These are phyloP conservation scores for Aschersonia sp. DNA, from an alignment of 2,329 filamentous ascomycete genomes.

Conservation along the genomic window DNA sequence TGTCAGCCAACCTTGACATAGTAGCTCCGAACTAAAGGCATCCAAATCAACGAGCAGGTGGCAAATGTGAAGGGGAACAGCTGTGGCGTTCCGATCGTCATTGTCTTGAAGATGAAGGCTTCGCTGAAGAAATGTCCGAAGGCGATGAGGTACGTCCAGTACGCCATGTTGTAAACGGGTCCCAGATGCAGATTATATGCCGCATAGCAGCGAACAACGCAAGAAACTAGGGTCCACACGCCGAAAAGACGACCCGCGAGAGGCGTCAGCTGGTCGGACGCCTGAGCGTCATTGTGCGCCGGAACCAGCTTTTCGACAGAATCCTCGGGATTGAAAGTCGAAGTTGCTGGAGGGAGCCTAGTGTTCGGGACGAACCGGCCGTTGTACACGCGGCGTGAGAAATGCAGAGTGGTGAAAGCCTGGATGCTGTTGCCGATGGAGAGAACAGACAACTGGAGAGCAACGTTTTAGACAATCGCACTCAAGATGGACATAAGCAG, in stretches of 20 bases:
- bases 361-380: conserved; percentile 41
- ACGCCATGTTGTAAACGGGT: conserved; percentile 61
- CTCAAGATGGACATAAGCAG: neutral
- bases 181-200: conserved; percentile 66
- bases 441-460: conserved; percentile 57
- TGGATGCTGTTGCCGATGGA: conserved; percentile 78
- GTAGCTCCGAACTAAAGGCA: conserved; percentile 50
- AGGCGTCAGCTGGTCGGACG: conserved; percentile 50
- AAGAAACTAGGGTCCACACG: conserved; percentile 72
- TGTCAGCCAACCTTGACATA: conserved; percentile 39
- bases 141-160: conserved; percentile 72
- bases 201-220: conserved; percentile 66
- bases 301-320: conserved; percentile 35
- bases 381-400: conserved; percentile 78
- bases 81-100: conserved; percentile 45
- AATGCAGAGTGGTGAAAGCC: conserved; percentile 65
- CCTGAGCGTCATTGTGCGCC: conserved; percentile 28
- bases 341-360: conserved; percentile 23
- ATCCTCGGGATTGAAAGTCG: conserved; percentile 34
- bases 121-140: conserved; percentile 67
- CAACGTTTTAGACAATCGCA: neutral
- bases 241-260: conserved; percentile 71
- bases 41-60: conserved; percentile 40
- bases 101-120: conserved; percentile 64
- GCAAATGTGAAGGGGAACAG: conserved; percentile 39